phyloP scores from a whole-genome alignment of 2,329 filamentous ascomycete species.

The Bipolaris bicolor region DNA sequence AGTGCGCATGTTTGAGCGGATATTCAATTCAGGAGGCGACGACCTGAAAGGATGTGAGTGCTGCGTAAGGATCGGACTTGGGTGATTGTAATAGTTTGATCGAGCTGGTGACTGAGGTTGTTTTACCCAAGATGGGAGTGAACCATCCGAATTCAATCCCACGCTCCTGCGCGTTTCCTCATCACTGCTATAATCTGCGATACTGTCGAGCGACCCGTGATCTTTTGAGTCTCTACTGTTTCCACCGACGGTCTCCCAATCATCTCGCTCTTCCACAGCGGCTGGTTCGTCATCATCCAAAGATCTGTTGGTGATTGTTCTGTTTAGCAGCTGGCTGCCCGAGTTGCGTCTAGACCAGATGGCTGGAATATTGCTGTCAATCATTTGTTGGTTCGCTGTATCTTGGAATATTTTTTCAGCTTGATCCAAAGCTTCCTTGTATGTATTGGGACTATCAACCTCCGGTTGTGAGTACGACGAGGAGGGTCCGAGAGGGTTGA shows the following conservation, averaged over 20 bases:
- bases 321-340: constrained; percentile 32
- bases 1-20: constrained; percentile 13
- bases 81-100: constrained; percentile 36
- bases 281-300: constrained; percentile 5
- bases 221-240: constrained; percentile 21
- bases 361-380: constrained; percentile 32
- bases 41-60: constrained; percentile 37
- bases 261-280: constrained; percentile 28
- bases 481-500: constrained; percentile 23
- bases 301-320: constrained; percentile 7
- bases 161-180: constrained; percentile 32
- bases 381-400: constrained; percentile 9
- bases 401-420: constrained; percentile 41
- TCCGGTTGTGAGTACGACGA: constrained; percentile 39
- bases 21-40: constrained; percentile 33
- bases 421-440: constrained; percentile 37
- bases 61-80: constrained; percentile 31
- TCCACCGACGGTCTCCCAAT: constrained; percentile 46
- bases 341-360: constrained; percentile 43
- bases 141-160: constrained; percentile 17
- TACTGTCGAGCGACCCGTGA: constrained; percentile 35
- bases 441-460: constrained; percentile 20
- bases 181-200: constrained; percentile 44
- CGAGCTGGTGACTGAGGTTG: constrained; percentile 16
- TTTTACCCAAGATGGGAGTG: constrained; percentile 19